A percentile compares a stretch with the other conserved stretches of the same genome.
Evolutionary conservation across 2,329 filamentous ascomycete genomes (phyloP).

Genomic region (Curvularia sp.): DNA sequence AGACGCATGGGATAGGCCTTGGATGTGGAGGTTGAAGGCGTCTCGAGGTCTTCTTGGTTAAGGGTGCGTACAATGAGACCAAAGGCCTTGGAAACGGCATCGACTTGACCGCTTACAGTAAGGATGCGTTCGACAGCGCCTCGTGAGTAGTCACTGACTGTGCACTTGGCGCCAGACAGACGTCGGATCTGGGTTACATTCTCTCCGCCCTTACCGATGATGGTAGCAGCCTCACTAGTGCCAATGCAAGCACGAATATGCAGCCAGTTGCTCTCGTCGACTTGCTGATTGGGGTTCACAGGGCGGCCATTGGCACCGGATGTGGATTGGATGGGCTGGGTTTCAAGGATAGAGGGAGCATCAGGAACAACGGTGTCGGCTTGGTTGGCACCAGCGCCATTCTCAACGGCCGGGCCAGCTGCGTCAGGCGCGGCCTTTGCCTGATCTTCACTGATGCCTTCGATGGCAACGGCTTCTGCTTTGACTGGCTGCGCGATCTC

Average conservation of each 20-base stretch:
- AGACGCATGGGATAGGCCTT: conserved; percentile 97
- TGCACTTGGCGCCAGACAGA: conserved; percentile 96
- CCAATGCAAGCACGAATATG: conserved; percentile 97
- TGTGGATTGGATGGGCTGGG: conserved; percentile 66
- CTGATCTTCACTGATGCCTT: conserved; percentile 42
- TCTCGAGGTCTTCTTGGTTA: conserved; percentile 92
- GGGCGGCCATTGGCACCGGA: conserved; percentile 61
- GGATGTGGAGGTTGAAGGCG: conserved; percentile 87
- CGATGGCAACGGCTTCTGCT: conserved; percentile 42
- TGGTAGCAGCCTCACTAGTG: conserved; percentile 94
- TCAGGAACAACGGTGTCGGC: conserved; percentile 75
- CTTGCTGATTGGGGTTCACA: conserved; percentile 58
- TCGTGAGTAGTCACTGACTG: conserved; percentile 96
- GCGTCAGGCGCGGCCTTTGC: conserved; percentile 32
- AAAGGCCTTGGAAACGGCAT: conserved; percentile 98
- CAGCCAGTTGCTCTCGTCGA: conserved; percentile 95
- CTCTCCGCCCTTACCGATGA: conserved; percentile 98
- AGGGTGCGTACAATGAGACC: conserved; percentile 97
- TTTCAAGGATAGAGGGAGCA: conserved; percentile 57
- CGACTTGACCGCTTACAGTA: conserved; percentile 94
- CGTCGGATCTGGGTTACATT: conserved; percentile 97
- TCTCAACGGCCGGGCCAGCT: conserved; percentile 47
- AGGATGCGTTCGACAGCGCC: conserved; percentile 97
- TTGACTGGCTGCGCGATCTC: conserved; percentile 46
- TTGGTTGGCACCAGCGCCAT: conserved; percentile 66